Conservation (phyloP, 306 rosid species). For the Abrus pulchellus region DNA sequence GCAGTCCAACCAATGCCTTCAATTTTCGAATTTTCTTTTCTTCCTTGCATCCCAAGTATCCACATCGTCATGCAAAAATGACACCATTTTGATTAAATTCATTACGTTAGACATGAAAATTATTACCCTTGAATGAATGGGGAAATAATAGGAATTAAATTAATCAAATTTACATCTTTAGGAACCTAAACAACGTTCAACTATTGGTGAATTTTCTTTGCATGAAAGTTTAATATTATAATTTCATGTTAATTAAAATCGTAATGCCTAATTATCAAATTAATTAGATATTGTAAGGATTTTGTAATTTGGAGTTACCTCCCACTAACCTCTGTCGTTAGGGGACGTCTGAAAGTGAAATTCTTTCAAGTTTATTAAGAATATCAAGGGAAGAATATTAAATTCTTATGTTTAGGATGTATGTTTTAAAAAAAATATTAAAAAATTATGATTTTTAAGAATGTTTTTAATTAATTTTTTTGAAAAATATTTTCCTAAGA, state of each 20-base stretch:
- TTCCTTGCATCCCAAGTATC: conserved; percentile 12
- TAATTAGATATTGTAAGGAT: neutral
- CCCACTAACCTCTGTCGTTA: neutral
- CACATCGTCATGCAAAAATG: neutral
- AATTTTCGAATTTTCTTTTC: neutral
- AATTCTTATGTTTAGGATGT: no score
- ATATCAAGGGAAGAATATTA: no score
- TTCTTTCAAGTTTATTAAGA: no score
- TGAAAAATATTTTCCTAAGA: no score
- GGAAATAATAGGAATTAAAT: neutral
- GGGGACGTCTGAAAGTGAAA: no score
- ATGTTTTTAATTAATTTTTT: no score
- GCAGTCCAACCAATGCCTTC: conserved; percentile 16
- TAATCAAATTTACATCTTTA: neutral
- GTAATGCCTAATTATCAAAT: neutral
- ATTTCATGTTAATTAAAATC: neutral
- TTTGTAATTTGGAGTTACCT: neutral
- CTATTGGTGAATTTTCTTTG: neutral
- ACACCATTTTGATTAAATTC: neutral
- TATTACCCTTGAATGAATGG: neutral
- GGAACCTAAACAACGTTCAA: neutral
- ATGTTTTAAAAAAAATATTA: no score
- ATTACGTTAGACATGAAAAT: neutral
- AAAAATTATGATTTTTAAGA: no score
- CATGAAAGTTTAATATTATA: no score